Percentiles rank a stretch among this genome's conserved stretches.
phyloP scores from a whole-genome alignment of 345 rosid genomes.

The Citrus medica region DNA sequence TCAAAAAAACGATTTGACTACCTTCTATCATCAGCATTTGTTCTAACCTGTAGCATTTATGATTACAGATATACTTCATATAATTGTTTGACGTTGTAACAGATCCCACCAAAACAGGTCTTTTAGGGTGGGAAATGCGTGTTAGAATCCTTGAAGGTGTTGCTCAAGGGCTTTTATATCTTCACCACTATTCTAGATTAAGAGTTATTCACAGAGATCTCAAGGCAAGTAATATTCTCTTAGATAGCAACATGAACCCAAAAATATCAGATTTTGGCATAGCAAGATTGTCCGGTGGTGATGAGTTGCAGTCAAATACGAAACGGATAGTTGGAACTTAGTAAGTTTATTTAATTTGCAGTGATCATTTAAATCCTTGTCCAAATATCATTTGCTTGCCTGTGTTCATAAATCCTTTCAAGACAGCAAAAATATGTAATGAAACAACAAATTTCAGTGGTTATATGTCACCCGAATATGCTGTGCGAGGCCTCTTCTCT shows the following conservation, averaged over 20 bases:
- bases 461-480: constrained; percentile 14
- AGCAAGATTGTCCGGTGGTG: constrained; percentile 3
- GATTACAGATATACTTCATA: background rate
- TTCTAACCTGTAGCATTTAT: background rate
- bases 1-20: too few relatives aligned
- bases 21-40: too few relatives aligned
- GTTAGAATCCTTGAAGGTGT: background rate
- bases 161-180: constrained; percentile 2
- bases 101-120: background rate
- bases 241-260: constrained; percentile 10
- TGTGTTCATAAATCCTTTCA: too few relatives aligned
- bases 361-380: background rate
- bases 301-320: background rate
- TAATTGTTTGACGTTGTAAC: background rate
- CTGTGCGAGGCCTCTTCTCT: background rate
- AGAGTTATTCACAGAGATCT: constrained; percentile 14
- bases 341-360: background rate
- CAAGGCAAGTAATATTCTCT: constrained; percentile 3
- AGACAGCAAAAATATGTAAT: too few relatives aligned
- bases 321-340: constrained; percentile 10
- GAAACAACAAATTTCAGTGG: background rate
- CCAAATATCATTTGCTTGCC: background rate
- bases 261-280: constrained; percentile 14
- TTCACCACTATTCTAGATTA: constrained; percentile 10
- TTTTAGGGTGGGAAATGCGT: background rate